Base-by-base conservation (phyloP, 2,329 filamentous ascomycete genomes). In the Talaromyces sp. region DNA sequence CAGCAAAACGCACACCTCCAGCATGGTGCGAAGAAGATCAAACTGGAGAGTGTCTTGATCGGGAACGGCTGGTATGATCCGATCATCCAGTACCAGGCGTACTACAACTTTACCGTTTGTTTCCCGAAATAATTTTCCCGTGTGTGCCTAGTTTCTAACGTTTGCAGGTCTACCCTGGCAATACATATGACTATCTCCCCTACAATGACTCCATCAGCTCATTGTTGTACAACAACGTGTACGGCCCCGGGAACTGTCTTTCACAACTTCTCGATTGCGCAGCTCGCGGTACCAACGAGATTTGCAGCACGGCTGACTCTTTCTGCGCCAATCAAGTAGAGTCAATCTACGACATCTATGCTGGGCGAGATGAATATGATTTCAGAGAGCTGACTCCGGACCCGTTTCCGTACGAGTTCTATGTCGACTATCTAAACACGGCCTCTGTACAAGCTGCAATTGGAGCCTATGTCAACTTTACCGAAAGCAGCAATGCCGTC, bases 401-500 rank as follows among this genome's bases (percentile, higher is more conserved):
- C 60, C 81, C 83, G 1, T 85, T 84, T 62, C 84, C 84, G 0
- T 73, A 78, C 0, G 74, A 78, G 7, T 85, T 83, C 71, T 82
- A 81, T 68, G 69, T 79, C 12, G 83, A 83, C 2, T 89, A 80
- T 69, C 77, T 89, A 36, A 86, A 83, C 67, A 80, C 84, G 63
- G 75, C 79, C 4, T 79, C 82, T 66, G 83, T 87, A 0, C 85
- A 88, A 68, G 70, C 72, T 9, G 83, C 83, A 0, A 78, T 89
- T 1, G 87, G 87, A 3, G 82, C 85, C 0, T 83, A 84, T 0
- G 71, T 87, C 30, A 88, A 88, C 71, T 87, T 80, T 75, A 84
- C 84, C 0, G 70, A 76, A 18, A 73, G 74, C 2, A 78, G 75
- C 14, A 59, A 66, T 4, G 76, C 79, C 12, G 83, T 85, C 1